A percentile compares a stretch with the other conserved stretches of the same genome.
Conservation (phyloP, 78 protist species). For the Bodo saltans region DNA sequence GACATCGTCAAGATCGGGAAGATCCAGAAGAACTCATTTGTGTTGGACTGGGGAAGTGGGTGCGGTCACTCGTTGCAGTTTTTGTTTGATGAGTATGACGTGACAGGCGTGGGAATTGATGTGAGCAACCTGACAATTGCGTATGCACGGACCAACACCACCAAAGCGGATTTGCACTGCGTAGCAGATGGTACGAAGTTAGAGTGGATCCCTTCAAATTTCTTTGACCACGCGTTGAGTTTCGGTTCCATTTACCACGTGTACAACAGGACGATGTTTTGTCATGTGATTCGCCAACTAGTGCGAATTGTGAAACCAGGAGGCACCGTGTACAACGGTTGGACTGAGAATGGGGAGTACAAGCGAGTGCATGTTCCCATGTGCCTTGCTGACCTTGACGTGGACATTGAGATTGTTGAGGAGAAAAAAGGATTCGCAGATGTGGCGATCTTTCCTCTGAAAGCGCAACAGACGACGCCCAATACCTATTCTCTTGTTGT, state of each 20-base stretch:
- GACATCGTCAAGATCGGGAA: background rate
- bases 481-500: conserved; percentile 25
- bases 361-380: background rate
- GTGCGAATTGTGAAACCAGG: conserved; percentile 8
- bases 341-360: conserved; percentile 31
- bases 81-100: background rate
- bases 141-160: background rate
- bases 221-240: background rate
- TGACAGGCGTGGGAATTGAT: background rate
- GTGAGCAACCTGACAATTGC: background rate
- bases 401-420: background rate
- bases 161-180: background rate
- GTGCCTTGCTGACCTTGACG: conserved; percentile 25
- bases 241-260: conserved; percentile 26
- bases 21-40: background rate
- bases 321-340: conserved; percentile 22
- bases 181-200: conserved; percentile 1
- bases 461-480: conserved; percentile 15
- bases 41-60: conserved; percentile 26
- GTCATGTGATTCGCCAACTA: background rate
- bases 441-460: conserved; percentile 24
- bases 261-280: conserved; percentile 20
- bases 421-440: background rate
- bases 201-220: conserved; percentile 3
- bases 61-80: conserved; percentile 15